Base-by-base conservation (phyloP, 176 grass and related monocot genomes). In the Aegilops bicornis region DNA sequence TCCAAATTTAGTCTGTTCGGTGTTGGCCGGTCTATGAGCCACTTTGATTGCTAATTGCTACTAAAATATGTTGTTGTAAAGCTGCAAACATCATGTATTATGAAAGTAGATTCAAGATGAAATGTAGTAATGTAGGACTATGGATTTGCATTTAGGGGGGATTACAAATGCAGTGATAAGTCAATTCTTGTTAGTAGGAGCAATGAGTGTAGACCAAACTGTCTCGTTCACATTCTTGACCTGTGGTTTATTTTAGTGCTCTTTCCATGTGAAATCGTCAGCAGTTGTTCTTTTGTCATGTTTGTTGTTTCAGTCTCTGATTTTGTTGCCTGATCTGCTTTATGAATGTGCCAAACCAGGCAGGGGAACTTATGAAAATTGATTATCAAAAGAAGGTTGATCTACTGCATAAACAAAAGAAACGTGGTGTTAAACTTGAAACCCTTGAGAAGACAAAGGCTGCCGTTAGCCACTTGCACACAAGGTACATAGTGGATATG, bases 301-400 rank as follows among this genome's bases (percentile, higher is more conserved):
- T 33, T 59, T 73, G 14, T 59, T 42, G 30, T 43, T 39, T 76
- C 73, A 7, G 48, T 29, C 58, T 80, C 33, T 67, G 7, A 83
- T 80, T 84, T 80, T 84, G 6, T 81, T 48, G 76, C n/a, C 69
- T 59, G 43, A 88, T 79, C 36, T 84, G 24, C 61, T 81, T 19
- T 45, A 32, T 76, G 11, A 25, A 58, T 67, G 17, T 88, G 77
- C 29, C 77, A 30, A 91, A 64, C 65, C 92, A 98, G 97, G 92
- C 96, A 73, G 90, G 92, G 78, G 94, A 96, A 83, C 92, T 91
- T 90, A 92, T 94, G 92, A 98, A 98, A 94, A 91, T 94, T 82
- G 94, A 98, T 81, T 98, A 98, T 88, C 97, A 98, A 81, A 92
- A 91, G 85, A 98, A 98, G 82, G 94, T 94, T 69, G 82, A 88